Base-by-base conservation (phyloP, 1,284 basidiomycete species). In the Sphaerobolus stellatus region DNA sequence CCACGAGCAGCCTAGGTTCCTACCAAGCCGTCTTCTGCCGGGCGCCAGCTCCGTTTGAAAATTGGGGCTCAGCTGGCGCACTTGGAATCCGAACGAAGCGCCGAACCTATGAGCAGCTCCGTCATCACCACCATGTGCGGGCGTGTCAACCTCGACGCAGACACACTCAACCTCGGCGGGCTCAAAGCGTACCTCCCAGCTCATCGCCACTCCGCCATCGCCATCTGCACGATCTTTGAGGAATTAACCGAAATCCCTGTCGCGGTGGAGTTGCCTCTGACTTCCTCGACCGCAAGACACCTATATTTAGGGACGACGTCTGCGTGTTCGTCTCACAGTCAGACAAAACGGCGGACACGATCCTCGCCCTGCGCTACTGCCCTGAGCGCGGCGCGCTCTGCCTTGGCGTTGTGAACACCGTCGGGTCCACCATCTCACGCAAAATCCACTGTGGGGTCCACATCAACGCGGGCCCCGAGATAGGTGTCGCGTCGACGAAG, bases 101-200 rank as follows among this genome's bases (percentile, higher is more conserved):
- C 78, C 99, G 67, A 98, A 96, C 29, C 97, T 99, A 75, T 98
- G 99, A 64, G 97, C 58, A 97, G 99, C 70, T 98, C 94, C 46
- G 97, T 99, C 62, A 94, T 99, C 75, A 99, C 99, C 83, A 99
- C 97, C 51, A 99, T 99, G 97, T 92, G 97, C 84, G 97, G 97
- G 61, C 93, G 97, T 66, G 92, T 99, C 79, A 99, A 98, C 84
- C 99, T 99, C 70, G 97, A 99, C 71, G 86, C 22, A 88, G 99
- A 47, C 97, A 97, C 71, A 97, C n/a, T n/a, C n/a, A n/a, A n/a
- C n/a, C n/a, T n/a, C n/a, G n/a, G n/a, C n/a, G n/a, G 97, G 54
- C 82, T 99, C 56, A 91, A 94, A 61, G 90, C 90, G 14, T 99
- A 98, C 75, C 82, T 99, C 58, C 91, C 89, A 53, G 96, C 97